Evolutionary conservation across 345 rosid species (phyloP).

Genomic region (Geranium rotundifolium): DNA sequence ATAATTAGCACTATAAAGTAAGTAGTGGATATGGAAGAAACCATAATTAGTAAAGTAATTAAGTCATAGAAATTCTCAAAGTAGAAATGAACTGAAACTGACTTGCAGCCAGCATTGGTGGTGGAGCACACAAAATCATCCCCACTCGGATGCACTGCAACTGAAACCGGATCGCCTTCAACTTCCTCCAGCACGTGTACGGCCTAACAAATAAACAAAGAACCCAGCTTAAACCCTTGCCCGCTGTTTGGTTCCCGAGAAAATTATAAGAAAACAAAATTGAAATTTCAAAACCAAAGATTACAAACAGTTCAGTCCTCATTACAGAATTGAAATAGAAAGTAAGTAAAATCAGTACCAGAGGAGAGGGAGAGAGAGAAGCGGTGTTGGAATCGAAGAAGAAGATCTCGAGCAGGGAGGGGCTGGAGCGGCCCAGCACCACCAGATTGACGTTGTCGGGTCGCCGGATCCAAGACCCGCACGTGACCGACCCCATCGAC

Average conservation of each 20-base stretch:
- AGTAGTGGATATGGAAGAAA: neutral
- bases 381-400: slow-evolving; percentile 55
- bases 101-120: slow-evolving; percentile 80
- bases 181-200: slow-evolving; percentile 48
- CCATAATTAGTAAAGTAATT: too few species aligned
- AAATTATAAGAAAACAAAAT: neutral
- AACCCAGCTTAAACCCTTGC: neutral
- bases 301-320: too few species aligned
- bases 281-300: too few species aligned
- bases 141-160: slow-evolving; percentile 77
- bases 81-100: slow-evolving; percentile 14
- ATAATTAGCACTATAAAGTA: neutral
- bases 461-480: slow-evolving; percentile 91
- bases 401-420: slow-evolving; percentile 64
- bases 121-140: slow-evolving; percentile 75
- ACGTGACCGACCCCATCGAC: slow-evolving; percentile 35
- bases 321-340: neutral
- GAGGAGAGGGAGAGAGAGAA: slow-evolving; percentile 60
- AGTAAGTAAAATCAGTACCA: slow-evolving; percentile 25
- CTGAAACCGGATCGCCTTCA: slow-evolving; percentile 59
- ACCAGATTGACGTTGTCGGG: slow-evolving; percentile 59
- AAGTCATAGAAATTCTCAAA: too few species aligned
- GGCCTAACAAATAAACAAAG: slow-evolving; percentile 25
- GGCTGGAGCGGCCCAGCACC: slow-evolving; percentile 50
- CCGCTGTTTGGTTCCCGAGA: neutral